Percentiles rank a stretch among this genome's conserved stretches.
Evolutionary conservation across 768 basidiomycete genomes (phyloP).

Genomic region (Cyclocybe cylindracea): DNA sequence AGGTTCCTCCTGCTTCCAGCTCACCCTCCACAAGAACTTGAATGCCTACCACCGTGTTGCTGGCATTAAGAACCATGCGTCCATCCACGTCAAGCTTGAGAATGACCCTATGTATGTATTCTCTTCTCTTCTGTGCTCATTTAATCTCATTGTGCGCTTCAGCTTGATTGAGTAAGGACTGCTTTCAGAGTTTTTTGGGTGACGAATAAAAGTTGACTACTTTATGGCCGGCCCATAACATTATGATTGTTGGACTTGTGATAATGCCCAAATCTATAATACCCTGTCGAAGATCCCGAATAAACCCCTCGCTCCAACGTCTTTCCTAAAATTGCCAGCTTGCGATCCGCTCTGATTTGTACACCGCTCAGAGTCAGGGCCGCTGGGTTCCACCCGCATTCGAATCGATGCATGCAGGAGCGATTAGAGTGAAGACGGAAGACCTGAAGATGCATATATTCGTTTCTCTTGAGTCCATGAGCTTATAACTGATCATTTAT

Average conservation of each 20-base stretch:
- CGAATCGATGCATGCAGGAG: slow-evolving; percentile 38
- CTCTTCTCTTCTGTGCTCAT: not conserved
- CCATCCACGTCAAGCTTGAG: slow-evolving; percentile 65
- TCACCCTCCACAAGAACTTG: slow-evolving; percentile 97
- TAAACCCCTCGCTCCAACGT: no score
- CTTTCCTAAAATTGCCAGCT: no score
- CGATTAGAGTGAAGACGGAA: slow-evolving; percentile 23
- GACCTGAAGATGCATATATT: slow-evolving; percentile 23
- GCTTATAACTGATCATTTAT: not conserved
- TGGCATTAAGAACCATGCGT: slow-evolving; percentile 78
- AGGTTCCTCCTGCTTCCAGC: slow-evolving; percentile 90
- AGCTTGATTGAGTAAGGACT: no score
- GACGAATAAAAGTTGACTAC: no score
- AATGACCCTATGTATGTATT: slow-evolving; percentile 51
- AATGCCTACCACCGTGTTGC: slow-evolving; percentile 93
- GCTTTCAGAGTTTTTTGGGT: no score
- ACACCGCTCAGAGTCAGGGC: slow-evolving; percentile 44
- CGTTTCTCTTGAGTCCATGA: not conserved
- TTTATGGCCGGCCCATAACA: no score
- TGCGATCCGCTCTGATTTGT: no score
- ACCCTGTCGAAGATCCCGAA: slow-evolving; percentile 64
- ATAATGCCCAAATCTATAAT: slow-evolving; percentile 80
- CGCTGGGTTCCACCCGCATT: slow-evolving; percentile 44
- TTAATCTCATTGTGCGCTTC: not conserved
- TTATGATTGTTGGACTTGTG: no score